A percentile compares a stretch with the other conserved stretches of the same genome.
Conservation (phyloP, 2,329 filamentous ascomycete genomes). For the Gliomastix tumulicola region DNA sequence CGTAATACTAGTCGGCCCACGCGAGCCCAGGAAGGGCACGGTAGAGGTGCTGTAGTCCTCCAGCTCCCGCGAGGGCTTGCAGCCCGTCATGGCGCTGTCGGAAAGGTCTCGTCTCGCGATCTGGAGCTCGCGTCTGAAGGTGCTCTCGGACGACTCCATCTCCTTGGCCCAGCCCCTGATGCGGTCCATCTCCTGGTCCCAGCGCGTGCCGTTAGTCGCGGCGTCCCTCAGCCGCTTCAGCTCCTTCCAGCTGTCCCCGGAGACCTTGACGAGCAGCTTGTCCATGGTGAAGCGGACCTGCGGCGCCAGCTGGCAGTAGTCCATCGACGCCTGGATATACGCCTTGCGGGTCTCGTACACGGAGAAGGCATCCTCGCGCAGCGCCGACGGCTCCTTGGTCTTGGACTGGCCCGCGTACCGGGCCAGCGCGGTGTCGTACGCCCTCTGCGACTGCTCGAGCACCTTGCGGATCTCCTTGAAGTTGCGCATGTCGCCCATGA, state of each 20-base stretch:
- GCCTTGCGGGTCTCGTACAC: slow-evolving; percentile 86
- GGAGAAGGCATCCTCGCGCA: slow-evolving; percentile 93
- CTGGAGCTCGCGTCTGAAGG: slow-evolving; percentile 77
- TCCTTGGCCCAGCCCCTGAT: slow-evolving; percentile 89
- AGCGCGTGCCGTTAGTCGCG: slow-evolving; percentile 57
- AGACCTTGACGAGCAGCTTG: slow-evolving; percentile 76
- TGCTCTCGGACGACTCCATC: slow-evolving; percentile 82
- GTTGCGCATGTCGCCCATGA: slow-evolving; percentile 69
- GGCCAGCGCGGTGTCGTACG: slow-evolving; percentile 73
- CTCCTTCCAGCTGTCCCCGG: slow-evolving; percentile 82
- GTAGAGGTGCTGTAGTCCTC: slow-evolving; percentile 90
- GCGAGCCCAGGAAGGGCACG: slow-evolving; percentile 75
- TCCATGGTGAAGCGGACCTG: slow-evolving; percentile 81
- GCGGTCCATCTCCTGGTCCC: slow-evolving; percentile 77
- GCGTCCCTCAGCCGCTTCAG: slow-evolving; percentile 67
- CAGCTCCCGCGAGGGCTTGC: slow-evolving; percentile 81
- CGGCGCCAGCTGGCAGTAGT: slow-evolving; percentile 83
- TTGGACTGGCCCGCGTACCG: slow-evolving; percentile 83
- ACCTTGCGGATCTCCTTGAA: slow-evolving; percentile 79
- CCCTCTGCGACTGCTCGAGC: slow-evolving; percentile 75
- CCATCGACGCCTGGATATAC: slow-evolving; percentile 87
- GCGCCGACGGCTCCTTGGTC: slow-evolving; percentile 83
- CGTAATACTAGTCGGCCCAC: slow-evolving; percentile 58
- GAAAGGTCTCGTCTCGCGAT: slow-evolving; percentile 75
- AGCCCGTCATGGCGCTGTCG: slow-evolving; percentile 61